Base-by-base conservation (phyloP, 2,329 filamentous ascomycete genomes). In the Xylaria sp. region DNA sequence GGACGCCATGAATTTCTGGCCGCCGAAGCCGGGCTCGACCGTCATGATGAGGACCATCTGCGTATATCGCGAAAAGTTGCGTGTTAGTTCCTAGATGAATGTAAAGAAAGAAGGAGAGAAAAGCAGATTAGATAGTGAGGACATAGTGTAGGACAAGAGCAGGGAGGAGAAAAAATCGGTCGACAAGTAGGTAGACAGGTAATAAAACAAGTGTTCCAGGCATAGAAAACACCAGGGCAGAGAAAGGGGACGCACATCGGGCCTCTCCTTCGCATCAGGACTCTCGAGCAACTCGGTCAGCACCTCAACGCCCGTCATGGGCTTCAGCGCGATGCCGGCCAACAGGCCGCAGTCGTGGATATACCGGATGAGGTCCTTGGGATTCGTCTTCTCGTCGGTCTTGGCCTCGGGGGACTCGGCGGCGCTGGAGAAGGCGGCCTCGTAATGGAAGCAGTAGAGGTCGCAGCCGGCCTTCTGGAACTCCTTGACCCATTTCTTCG, bases 401-500 rank as follows among this genome's bases (percentile, higher is more conserved):
- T 83, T 86, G 65, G 86, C 87, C 75, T 92, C 89, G 57, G 95
- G 94, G 63, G 87, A 89, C 78, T 94, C 93, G 76, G 94, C 94
- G 42, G 92, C 93, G 51, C 92, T 93, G 60, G 93, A 97, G 74
- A 96, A 88, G 72, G 96, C 96, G 29, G 96, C 96, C 84, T 99
- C 96, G 82, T 98, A 98, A 86, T 99, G 96, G 86, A 99, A 99
- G 86, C 96, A 98, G 86, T 99, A 99, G n/a, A 99, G 87, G 81
- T 99, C 94, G 82, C 94, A 98, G 63, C 96, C 96, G 69, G 94
- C 96, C 62, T 92, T 90, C 81, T 96, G 90, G 85, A 99, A 98
- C 71, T 97, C 93, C 78, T 92, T 93, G 76, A 98, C 94, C 96
- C 96, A 99, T 86, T 94, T 94, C 86, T 98, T 97, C 74, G 96